phyloP scores from a whole-genome alignment of 306 rosid species.

The Prunus mira region DNA sequence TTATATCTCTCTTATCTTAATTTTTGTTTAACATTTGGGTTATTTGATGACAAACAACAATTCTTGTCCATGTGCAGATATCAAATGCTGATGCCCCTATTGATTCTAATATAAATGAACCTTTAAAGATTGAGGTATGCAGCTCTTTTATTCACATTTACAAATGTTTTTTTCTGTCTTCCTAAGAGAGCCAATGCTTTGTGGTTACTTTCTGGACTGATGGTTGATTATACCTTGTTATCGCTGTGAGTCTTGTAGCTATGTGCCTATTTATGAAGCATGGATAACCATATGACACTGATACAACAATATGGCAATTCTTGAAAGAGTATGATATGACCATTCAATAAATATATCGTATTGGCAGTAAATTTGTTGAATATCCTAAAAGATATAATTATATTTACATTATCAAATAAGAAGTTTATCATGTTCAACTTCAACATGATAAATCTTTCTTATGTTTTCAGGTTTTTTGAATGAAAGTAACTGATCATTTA shows the following conservation, averaged over 20 bases:
- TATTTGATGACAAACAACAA: constrained; percentile 13
- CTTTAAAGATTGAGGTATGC: constrained; percentile 50
- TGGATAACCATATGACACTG: not conserved
- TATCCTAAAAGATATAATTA: not conserved
- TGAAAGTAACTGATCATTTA: not conserved
- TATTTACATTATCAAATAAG: not conserved
- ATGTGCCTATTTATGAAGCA: not conserved
- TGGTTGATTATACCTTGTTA: not conserved
- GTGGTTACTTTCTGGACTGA: not conserved
- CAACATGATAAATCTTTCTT: not conserved
- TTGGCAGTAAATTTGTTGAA: not conserved
- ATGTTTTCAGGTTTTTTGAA: not conserved
- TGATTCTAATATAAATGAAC: constrained; percentile 34
- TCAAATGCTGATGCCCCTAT: constrained; percentile 31
- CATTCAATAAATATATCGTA: not conserved
- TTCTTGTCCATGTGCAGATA: constrained; percentile 36
- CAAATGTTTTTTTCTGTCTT: not conserved
- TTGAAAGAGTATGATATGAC: not conserved
- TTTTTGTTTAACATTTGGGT: not conserved
- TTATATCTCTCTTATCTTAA: not conserved
- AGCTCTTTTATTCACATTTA: constrained; percentile 2
- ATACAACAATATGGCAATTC: not conserved
- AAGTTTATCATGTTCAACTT: not conserved
- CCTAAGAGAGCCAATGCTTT: not conserved
- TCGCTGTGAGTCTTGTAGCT: not conserved